Base-by-base conservation (phyloP, 2,329 filamentous ascomycete species). In the Chaetomium sp. region DNA sequence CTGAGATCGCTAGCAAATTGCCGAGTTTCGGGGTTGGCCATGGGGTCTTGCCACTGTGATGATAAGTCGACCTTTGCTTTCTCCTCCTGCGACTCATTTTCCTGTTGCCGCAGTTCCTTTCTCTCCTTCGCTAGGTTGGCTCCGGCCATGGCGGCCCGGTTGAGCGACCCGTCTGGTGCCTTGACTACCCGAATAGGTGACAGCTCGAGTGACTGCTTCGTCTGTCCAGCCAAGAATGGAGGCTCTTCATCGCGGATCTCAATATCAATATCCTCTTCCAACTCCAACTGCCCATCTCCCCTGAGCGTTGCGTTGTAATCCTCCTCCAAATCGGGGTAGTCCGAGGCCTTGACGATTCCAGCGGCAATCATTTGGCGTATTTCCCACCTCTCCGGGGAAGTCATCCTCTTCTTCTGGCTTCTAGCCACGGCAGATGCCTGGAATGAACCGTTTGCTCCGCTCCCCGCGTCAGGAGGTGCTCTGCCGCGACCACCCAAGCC, bases 111-210 rank as follows among this genome's bases (percentile, higher is more conserved):
- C 70, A 97, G 72, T 66, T 99, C 95, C 74, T 92, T 89, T 60
- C 95, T 85, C 74, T 99, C 95, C 75, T 95, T 96, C 4, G 94
- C 91, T 16, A 99, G 79, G 4, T 88, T 85, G 19, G 94, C 93
- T 53, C 95, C 94, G 9, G 93, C 89, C 91, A 98, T 97, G 19
- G 96, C 96, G 56, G 96, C 92, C 73, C 95, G 86, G 75, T 99
- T 99, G 77, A 99, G 88, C 4, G 94, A 98, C n/a, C 95, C 95
- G 77, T 99, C 95, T 0, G 95, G 96, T 1, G 95, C 95, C 78
- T 98, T 98, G 71, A 99, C 92, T 25, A 99, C 93, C 69, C 96
- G 86, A 67, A 99, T 99, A 0, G 95, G 95, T 1, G 93, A 97
- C 4, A 99, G 80, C 73, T 99, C 95, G 9, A 99, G 82, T 10